phyloP scores from a whole-genome alignment of 148 eudicot species.

The Nepenthes mirabilis region DNA sequence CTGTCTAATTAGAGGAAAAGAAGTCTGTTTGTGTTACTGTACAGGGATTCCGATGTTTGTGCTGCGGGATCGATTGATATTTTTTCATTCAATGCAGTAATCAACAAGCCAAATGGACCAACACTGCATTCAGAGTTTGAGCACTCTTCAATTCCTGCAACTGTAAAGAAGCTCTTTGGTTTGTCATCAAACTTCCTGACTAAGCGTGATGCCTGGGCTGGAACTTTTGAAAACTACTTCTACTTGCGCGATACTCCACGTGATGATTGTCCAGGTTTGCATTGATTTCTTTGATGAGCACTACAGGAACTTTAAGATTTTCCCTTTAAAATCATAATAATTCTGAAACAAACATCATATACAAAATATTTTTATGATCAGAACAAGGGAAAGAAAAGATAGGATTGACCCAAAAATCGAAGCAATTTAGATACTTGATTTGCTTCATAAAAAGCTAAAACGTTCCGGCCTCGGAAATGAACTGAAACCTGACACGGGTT shows the following conservation, averaged over 20 bases:
- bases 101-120: constrained; percentile 73
- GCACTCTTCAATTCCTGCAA: constrained; percentile 85
- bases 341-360: no score
- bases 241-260: constrained; percentile 69
- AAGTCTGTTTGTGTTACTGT: no score
- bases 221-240: constrained; percentile 73
- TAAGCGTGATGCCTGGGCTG: constrained; percentile 94
- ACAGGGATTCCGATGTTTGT: no score
- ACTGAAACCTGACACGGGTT: no score
- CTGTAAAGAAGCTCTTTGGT: constrained; percentile 80
- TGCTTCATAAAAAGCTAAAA: no score
- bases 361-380: no score
- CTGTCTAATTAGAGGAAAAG: no score
- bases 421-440: no score
- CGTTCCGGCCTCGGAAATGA: no score
- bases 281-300: neutral
- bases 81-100: constrained; percentile 43
- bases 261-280: constrained; percentile 83
- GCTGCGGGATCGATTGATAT: neutral
- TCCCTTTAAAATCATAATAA: no score
- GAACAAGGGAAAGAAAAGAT: no score
- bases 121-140: constrained; percentile 68
- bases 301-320: neutral
- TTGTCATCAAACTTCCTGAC: constrained; percentile 69
- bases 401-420: no score